A percentile compares a stretch with the other conserved stretches of the same genome.
These are phyloP conservation scores for Panicum virgatum DNA, from an alignment of 202 grass and related monocot genomes.

Conservation along the genomic window DNA sequence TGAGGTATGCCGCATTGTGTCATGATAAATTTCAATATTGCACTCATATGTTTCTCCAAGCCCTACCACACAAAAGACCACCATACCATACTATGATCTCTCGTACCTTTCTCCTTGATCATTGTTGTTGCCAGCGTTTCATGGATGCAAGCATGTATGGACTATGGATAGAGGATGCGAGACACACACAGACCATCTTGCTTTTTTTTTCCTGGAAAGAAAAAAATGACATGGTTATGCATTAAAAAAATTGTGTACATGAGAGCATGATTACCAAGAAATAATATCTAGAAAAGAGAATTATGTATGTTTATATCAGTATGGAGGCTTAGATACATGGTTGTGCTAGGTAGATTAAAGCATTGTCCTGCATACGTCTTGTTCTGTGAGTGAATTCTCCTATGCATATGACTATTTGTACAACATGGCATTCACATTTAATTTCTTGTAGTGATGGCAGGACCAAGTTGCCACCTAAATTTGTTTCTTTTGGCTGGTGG, in stretches of 20 bases:
- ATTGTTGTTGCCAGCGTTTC: background rate
- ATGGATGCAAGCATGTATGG: background rate
- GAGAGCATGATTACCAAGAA: no score
- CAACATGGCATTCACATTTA: background rate
- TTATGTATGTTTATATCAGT: background rate
- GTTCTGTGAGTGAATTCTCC: background rate
- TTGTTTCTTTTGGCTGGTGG: no score
- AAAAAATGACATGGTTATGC: no score
- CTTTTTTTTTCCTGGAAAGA: no score
- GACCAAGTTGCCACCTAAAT: no score
- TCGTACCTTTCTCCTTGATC: background rate
- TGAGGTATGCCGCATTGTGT: constrained; percentile 50
- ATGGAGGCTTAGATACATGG: background rate
- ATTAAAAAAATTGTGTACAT: no score
- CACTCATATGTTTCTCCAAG: background rate
- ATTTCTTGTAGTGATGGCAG: background rate
- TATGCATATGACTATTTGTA: background rate
- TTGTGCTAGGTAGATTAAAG: constrained; percentile 9
- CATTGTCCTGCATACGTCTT: background rate
- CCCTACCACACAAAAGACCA: background rate
- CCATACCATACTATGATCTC: background rate
- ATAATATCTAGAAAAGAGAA: no score
- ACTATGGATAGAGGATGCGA: background rate
- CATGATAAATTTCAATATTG: background rate
- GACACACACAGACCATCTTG: no score